Evolutionary conservation across 371 early-diverging fungal genomes (phyloP).

Genomic region (Mucor mucedo): DNA sequence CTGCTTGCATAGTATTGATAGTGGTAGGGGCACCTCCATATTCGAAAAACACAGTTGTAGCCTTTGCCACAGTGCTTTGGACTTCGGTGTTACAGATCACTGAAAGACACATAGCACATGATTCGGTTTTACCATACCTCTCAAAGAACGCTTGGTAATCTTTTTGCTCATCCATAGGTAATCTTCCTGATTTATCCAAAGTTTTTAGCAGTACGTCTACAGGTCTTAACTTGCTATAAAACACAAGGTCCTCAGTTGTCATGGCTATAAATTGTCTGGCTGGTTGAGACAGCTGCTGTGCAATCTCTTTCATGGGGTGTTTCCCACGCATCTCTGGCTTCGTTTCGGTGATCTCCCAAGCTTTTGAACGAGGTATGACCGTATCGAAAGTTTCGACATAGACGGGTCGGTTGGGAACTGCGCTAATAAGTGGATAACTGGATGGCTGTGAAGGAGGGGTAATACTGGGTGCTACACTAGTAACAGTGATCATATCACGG

Average conservation of each 20-base stretch:
- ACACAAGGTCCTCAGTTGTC: slow-evolving; percentile 68
- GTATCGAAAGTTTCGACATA: neutral
- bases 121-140: slow-evolving; percentile 62
- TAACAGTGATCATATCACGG: slow-evolving; percentile 64
- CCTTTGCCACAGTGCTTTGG: slow-evolving; percentile 30
- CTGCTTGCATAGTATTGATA: slow-evolving; percentile 13
- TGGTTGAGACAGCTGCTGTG: slow-evolving; percentile 61
- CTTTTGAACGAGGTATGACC: neutral
- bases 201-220: slow-evolving; percentile 57
- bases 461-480: slow-evolving; percentile 58
- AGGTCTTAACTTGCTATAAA: slow-evolving; percentile 74
- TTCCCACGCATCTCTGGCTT: slow-evolving; percentile 13
- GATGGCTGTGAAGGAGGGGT: neutral
- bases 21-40: slow-evolving; percentile 66
- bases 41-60: slow-evolving; percentile 59
- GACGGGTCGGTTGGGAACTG: slow-evolving; percentile 32
- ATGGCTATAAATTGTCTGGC: slow-evolving; percentile 73
- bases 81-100: slow-evolving; percentile 55
- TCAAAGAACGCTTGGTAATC: slow-evolving; percentile 62
- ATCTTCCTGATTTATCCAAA: slow-evolving; percentile 12
- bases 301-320: slow-evolving; percentile 57
- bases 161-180: slow-evolving; percentile 35
- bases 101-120: slow-evolving; percentile 79
- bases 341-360: slow-evolving; percentile 64
- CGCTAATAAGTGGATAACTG: neutral